phyloP scores from a whole-genome alignment of 1,139 yeast species.

The Candida albicans region DNA sequence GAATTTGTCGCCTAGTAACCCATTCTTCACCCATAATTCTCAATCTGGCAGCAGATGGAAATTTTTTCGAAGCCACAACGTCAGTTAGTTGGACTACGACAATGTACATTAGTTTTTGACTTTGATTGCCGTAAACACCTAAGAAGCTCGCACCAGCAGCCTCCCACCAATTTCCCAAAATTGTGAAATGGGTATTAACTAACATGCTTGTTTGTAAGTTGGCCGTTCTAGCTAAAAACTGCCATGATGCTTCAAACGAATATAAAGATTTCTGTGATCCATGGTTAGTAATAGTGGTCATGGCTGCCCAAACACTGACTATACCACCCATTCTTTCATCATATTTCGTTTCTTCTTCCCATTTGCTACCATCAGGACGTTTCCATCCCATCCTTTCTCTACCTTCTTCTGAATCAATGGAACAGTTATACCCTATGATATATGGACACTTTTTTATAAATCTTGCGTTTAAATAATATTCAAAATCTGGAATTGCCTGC shows the following conservation, averaged over 20 bases:
- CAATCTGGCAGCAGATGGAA: conserved; percentile 78
- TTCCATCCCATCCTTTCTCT: conserved; percentile 87
- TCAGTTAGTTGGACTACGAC: conserved; percentile 44
- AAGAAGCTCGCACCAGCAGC: conserved; percentile 62
- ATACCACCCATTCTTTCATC: conserved; percentile 88
- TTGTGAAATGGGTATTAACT: conserved; percentile 68
- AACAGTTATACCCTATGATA: conserved; percentile 76
- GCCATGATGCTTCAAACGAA: conserved; percentile 63
- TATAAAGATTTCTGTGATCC: conserved; percentile 18
- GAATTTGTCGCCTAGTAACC: conserved; percentile 44
- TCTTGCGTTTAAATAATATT: conserved; percentile 70
- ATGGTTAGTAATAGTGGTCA: conserved; percentile 46
- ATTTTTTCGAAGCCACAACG: conserved; percentile 47
- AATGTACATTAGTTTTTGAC: conserved; percentile 53
- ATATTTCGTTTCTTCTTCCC: conserved; percentile 79
- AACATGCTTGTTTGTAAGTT: conserved; percentile 54
- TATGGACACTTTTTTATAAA: conserved; percentile 89
- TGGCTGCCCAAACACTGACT: conserved; percentile 73
- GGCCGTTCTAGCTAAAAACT: conserved; percentile 64
- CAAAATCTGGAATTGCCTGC: conserved; percentile 60
- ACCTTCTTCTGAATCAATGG: conserved; percentile 81
- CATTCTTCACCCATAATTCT: conserved; percentile 79
- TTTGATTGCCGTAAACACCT: conserved; percentile 67
- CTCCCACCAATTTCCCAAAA: conserved; percentile 92
- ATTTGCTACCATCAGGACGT: conserved; percentile 52